Conservation (phyloP, 257 asterid genomes). For the Solanum appendiculatum region DNA sequence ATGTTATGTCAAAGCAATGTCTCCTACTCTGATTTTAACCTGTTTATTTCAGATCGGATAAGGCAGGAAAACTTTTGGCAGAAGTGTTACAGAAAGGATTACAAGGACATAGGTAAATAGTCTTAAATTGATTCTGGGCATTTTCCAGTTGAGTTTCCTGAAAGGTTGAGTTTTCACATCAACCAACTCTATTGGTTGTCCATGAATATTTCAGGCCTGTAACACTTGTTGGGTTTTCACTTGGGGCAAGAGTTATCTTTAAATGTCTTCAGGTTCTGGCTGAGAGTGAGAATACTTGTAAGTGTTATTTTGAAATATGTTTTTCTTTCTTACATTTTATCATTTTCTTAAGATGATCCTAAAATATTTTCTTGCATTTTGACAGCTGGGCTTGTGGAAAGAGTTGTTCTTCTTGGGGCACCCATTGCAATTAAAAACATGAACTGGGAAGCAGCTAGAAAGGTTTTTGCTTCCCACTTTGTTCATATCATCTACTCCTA, state of each 20-base stretch:
- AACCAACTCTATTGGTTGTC: slow-evolving; percentile 1
- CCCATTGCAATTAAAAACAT: slow-evolving; percentile 79
- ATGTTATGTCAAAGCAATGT: neutral
- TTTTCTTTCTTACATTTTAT: neutral
- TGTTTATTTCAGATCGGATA: slow-evolving; percentile 57
- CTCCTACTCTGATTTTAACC: neutral
- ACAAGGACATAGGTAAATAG: slow-evolving; percentile 71
- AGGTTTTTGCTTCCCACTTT: slow-evolving; percentile 25
- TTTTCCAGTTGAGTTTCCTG: neutral
- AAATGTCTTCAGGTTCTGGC: slow-evolving; percentile 82
- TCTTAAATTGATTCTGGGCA: neutral
- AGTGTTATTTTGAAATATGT: neutral
- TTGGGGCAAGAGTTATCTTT: slow-evolving; percentile 92
- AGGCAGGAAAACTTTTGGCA: slow-evolving; percentile 88
- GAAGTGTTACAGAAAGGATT: slow-evolving; percentile 75
- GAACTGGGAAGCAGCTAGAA: slow-evolving; percentile 90
- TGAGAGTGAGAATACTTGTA: slow-evolving; percentile 54
- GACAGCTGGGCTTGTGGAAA: slow-evolving; percentile 77
- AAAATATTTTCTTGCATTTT: slow-evolving; percentile 3
- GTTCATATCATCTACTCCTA: neutral
- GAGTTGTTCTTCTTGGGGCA: slow-evolving; percentile 93
- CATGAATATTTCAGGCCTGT: slow-evolving; percentile 73
- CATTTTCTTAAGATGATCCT: neutral
- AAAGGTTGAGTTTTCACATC: neutral
- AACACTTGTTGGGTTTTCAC: slow-evolving; percentile 91